Conservation (phyloP, 306 rosid genomes). For the Datisca glomerata region DNA sequence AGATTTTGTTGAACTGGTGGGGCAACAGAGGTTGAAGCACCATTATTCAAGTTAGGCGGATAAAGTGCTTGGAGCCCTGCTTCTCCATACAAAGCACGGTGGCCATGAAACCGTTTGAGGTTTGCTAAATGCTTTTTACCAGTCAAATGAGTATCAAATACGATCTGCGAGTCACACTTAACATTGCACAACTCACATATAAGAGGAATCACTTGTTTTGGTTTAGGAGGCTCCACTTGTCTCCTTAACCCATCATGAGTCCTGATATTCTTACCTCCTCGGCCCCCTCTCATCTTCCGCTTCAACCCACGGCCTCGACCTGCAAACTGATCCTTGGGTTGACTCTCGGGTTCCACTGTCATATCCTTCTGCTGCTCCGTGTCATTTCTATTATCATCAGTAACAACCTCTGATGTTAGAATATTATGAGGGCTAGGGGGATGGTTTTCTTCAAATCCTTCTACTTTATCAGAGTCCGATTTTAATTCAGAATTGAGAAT, state of each 20-base stretch:
- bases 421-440: constrained; percentile 12
- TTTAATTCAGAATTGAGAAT: constrained; percentile 36
- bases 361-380: constrained; percentile 26
- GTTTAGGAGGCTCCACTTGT: constrained; percentile 29
- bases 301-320: constrained; percentile 42
- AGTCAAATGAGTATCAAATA: constrained; percentile 53
- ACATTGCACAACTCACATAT: constrained; percentile 70
- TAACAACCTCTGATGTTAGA: constrained; percentile 22
- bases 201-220: constrained; percentile 32
- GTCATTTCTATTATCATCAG: constrained; percentile 27
- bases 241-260: constrained; percentile 42
- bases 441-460: constrained; percentile 29
- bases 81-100: constrained; percentile 29
- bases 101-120: constrained; percentile 41
- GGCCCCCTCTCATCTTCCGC: constrained; percentile 56
- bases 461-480: constrained; percentile 28
- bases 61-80: constrained; percentile 39
- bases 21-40: constrained; percentile 18
- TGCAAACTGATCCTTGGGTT: constrained; percentile 23
- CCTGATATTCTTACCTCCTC: constrained; percentile 36
- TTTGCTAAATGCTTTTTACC: constrained; percentile 54
- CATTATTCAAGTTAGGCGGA: constrained; percentile 26
- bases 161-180: constrained; percentile 64
- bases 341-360: constrained; percentile 25
- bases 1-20: constrained; percentile 40